These are phyloP conservation scores for Colletotrichum sojae DNA, from an alignment of 2,329 filamentous ascomycete species.

Conservation along the genomic window DNA sequence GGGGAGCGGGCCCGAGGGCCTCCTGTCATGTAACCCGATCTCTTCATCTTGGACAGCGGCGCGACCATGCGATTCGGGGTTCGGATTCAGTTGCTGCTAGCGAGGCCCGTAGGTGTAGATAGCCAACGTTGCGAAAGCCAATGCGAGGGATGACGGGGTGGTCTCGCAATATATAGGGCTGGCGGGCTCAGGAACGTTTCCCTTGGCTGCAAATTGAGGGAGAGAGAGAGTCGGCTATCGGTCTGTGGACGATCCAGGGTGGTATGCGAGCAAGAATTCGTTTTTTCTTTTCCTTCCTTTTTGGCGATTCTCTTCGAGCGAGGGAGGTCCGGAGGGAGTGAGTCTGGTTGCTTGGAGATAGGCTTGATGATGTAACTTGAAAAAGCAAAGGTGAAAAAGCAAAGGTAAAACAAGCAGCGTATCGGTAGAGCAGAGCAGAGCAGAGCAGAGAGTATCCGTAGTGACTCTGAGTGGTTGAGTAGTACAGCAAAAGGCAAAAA, in stretches of 20 bases:
- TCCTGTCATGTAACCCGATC: slow-evolving; percentile 39
- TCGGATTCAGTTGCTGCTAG: slow-evolving; percentile 6
- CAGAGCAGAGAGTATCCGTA: neutral
- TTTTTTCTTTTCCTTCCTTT: slow-evolving; percentile 10
- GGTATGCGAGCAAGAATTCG: slow-evolving; percentile 31
- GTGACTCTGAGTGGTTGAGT: no score
- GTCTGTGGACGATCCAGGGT: slow-evolving; percentile 20
- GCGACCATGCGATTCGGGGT: slow-evolving; percentile 16
- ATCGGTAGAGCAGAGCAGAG: slow-evolving; percentile 6
- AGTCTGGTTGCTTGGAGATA: slow-evolving; percentile 8
- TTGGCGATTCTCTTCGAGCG: slow-evolving; percentile 30
- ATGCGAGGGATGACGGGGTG: slow-evolving; percentile 6
- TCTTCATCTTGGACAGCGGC: slow-evolving; percentile 36
- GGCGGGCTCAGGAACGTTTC: neutral
- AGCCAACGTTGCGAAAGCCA: neutral
- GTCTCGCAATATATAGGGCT: slow-evolving; percentile 30
- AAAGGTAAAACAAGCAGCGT: slow-evolving; percentile 38
- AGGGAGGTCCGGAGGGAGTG: slow-evolving; percentile 22
- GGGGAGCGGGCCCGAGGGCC: slow-evolving; percentile 30
- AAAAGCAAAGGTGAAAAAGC: slow-evolving; percentile 40
- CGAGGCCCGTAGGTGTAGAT: neutral
- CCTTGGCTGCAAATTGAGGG: slow-evolving; percentile 27
- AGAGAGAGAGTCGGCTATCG: slow-evolving; percentile 17
- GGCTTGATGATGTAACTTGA: slow-evolving; percentile 36
- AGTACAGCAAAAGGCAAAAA: no score